These are phyloP conservation scores for Fomitiporia mediterranea DNA, from an alignment of 1,284 basidiomycete genomes.

Conservation along the genomic window DNA sequence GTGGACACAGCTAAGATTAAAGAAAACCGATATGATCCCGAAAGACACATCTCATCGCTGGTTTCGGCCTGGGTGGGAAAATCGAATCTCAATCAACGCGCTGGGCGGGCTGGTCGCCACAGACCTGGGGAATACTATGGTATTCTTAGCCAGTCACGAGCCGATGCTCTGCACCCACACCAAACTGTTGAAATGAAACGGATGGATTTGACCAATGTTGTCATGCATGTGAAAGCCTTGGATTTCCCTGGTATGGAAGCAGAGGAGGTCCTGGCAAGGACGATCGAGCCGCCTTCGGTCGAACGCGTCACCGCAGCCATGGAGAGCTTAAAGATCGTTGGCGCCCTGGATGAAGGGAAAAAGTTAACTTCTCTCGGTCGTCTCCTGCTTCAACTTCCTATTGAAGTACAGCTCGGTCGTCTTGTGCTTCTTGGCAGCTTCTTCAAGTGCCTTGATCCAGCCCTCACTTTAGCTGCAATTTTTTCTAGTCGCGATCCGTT, in stretches of 20 bases:
- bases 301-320: conserved; percentile 81
- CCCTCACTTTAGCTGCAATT: conserved; percentile 86
- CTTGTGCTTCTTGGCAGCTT: conserved; percentile 89
- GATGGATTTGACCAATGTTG: conserved; percentile 85
- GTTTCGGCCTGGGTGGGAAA: conserved; percentile 89
- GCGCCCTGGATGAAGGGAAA: conserved; percentile 77
- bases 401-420: conserved; percentile 88
- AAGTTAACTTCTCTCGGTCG: conserved; percentile 85
- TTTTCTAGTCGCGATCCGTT: conserved; percentile 91
- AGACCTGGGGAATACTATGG: conserved; percentile 91
- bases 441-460: conserved; percentile 90
- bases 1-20: conserved; percentile 89
- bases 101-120: conserved; percentile 92
- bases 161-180: conserved; percentile 67
- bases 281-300: conserved; percentile 87
- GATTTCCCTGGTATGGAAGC: conserved; percentile 86
- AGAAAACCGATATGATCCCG: conserved; percentile 91
- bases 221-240: conserved; percentile 97
- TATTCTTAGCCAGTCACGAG: conserved; percentile 66
- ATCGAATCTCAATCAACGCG: conserved; percentile 93
- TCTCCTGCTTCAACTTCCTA: conserved; percentile 85
- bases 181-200: conserved; percentile 97
- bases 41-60: conserved; percentile 81
- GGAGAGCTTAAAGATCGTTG: conserved; percentile 78
- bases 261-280: conserved; percentile 80